Conservation (phyloP, 163 green algal species). For the Chloroidium sp. region DNA sequence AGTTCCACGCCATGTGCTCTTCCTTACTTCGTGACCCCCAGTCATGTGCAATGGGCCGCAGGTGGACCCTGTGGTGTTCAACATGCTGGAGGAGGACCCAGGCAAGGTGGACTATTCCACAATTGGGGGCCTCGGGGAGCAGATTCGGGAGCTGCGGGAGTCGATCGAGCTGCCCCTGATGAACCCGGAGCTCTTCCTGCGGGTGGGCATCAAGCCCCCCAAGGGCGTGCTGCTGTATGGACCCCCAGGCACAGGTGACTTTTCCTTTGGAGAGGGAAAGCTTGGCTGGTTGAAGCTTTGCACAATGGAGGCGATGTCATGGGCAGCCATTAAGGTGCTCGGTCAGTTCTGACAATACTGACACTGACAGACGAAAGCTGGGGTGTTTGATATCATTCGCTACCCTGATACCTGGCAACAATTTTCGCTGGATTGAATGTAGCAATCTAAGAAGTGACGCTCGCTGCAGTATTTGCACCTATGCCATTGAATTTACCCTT, state of each 20-base stretch:
- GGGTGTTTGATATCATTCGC: too few species aligned
- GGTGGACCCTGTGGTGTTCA: conserved; percentile 98
- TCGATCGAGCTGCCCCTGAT: conserved; percentile 96
- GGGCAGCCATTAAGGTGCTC: neutral
- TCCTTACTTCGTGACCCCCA: too few species aligned
- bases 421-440: too few species aligned
- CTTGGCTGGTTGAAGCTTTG: too few species aligned
- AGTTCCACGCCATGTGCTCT: too few species aligned
- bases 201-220: conserved; percentile 97
- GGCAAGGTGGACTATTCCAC: conserved; percentile 94
- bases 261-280: neutral
- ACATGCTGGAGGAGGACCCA: conserved; percentile 96
- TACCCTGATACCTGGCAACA: too few species aligned
- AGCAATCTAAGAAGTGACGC: too few species aligned
- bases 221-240: conserved; percentile 98
- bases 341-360: too few species aligned
- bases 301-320: neutral
- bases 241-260: conserved; percentile 63
- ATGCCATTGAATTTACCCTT: too few species aligned
- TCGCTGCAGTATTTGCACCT: too few species aligned
- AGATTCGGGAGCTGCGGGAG: conserved; percentile 94
- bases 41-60: conserved; percentile 11
- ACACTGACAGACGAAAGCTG: too few species aligned
- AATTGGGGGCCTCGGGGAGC: conserved; percentile 91
- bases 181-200: conserved; percentile 97